These are phyloP conservation scores for Tylopilus vinaceipallidus DNA, from an alignment of 768 basidiomycete species.

Conservation along the genomic window DNA sequence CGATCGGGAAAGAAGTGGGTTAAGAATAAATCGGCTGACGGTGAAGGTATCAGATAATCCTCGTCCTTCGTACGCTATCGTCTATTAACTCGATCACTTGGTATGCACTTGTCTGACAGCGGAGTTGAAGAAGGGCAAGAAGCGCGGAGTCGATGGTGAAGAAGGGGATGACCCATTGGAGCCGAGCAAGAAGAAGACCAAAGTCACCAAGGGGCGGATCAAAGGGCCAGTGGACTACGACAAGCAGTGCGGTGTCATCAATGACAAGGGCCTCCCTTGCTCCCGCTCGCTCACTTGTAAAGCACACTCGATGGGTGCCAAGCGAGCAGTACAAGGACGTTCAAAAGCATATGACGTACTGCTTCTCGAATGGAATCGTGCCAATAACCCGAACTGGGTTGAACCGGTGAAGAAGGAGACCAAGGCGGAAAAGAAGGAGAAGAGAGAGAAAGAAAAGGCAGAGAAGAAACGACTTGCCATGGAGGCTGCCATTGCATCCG, in stretches of 20 bases:
- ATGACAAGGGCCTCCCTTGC: constrained; percentile 90
- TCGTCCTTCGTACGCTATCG: neutral
- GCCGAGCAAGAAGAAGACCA: constrained; percentile 79
- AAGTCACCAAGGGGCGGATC: constrained; percentile 73
- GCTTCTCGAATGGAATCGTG: constrained; percentile 88
- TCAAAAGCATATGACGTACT: constrained; percentile 83
- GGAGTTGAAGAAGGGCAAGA: constrained; percentile 60
- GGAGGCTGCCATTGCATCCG: constrained; percentile 66
- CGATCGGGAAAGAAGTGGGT: constrained; percentile 52
- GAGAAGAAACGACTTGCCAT: constrained; percentile 77
- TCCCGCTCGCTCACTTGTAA: constrained; percentile 97
- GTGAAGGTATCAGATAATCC: constrained; percentile 39
- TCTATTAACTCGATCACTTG: constrained; percentile 3
- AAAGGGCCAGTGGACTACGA: constrained; percentile 90
- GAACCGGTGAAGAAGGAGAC: constrained; percentile 85
- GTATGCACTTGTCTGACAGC: constrained; percentile 12
- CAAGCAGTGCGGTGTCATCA: constrained; percentile 95
- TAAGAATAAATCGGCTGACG: constrained; percentile 52
- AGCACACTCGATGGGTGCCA: constrained; percentile 95
- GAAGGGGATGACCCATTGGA: constrained; percentile 59
- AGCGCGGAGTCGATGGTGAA: constrained; percentile 78
- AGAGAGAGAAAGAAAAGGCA: constrained; percentile 74
- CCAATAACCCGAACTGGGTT: constrained; percentile 83
- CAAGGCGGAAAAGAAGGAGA: constrained; percentile 85
- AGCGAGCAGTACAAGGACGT: constrained; percentile 87